A percentile compares a stretch with the other conserved stretches of the same genome.
These are phyloP conservation scores for Cyberlindnera meyerae DNA, from an alignment of 805 yeast species.

Conservation along the genomic window DNA sequence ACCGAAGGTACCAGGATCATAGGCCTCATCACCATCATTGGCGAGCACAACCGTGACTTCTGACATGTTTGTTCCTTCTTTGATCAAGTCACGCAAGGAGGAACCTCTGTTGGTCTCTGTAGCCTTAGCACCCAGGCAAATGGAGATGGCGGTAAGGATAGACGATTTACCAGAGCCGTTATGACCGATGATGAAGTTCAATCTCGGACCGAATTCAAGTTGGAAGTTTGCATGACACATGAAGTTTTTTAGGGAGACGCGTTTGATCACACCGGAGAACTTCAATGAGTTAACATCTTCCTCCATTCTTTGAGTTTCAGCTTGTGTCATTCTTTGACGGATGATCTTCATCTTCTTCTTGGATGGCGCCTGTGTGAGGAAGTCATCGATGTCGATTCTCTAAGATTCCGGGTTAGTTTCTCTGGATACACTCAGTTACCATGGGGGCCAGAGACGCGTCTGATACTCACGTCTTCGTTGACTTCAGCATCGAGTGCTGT, in stretches of 20 bases:
- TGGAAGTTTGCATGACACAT: slow-evolving; percentile 88
- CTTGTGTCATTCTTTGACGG: slow-evolving; percentile 15
- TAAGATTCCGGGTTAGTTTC: too few relatives aligned
- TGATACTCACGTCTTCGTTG: slow-evolving; percentile 1
- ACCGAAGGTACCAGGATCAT: slow-evolving; percentile 63
- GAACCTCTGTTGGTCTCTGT: slow-evolving; percentile 81
- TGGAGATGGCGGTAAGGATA: slow-evolving; percentile 77
- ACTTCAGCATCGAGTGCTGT: slow-evolving; percentile 3
- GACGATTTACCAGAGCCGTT: slow-evolving; percentile 94
- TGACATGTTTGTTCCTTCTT: slow-evolving; percentile 70
- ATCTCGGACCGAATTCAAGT: slow-evolving; percentile 67
- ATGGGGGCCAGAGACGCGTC: background rate
- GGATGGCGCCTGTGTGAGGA: slow-evolving; percentile 16
- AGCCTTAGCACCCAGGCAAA: slow-evolving; percentile 87
- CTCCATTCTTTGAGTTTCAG: slow-evolving; percentile 1
- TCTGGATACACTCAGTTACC: too few relatives aligned
- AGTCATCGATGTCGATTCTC: slow-evolving; percentile 17
- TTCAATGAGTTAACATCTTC: slow-evolving; percentile 5
- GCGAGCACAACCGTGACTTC: slow-evolving; percentile 58
- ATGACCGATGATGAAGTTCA: slow-evolving; percentile 83
- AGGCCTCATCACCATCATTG: slow-evolving; percentile 65
- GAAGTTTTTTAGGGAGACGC: slow-evolving; percentile 63
- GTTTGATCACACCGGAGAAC: slow-evolving; percentile 61
- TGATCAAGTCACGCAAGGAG: slow-evolving; percentile 62
- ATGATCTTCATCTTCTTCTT: slow-evolving; percentile 9